phyloP scores from a whole-genome alignment of 306 rosid species.

The Argentina anserina region DNA sequence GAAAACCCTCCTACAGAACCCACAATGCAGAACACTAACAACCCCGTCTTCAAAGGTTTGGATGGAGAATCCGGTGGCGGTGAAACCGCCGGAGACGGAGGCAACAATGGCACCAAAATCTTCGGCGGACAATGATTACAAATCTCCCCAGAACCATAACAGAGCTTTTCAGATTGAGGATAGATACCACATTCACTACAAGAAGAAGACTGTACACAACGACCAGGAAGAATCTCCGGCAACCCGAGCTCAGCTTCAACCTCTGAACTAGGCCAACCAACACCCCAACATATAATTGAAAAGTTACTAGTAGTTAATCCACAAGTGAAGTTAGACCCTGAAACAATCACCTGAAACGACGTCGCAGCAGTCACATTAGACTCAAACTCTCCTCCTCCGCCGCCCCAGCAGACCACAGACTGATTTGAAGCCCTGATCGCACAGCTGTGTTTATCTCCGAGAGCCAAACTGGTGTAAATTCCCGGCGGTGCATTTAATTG shows the following conservation, averaged over 20 bases:
- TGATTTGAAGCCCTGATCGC: conserved; percentile 45
- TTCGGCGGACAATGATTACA: conserved; percentile 43
- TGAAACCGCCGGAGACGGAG: not conserved
- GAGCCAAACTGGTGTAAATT: conserved; percentile 38
- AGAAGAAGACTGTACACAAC: conserved; percentile 59
- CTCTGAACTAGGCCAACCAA: conserved; percentile 52
- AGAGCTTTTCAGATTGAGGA: conserved; percentile 47
- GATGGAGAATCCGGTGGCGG: conserved; percentile 27
- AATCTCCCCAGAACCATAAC: conserved; percentile 47
- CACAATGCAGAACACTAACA: conserved; percentile 70
- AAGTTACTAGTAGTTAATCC: conserved; percentile 49
- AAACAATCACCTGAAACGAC: conserved; percentile 57
- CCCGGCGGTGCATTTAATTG: conserved; percentile 47
- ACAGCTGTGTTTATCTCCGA: conserved; percentile 70
- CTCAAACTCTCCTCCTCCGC: conserved; percentile 41
- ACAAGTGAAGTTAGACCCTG: conserved; percentile 74
- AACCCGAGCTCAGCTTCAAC: conserved; percentile 30
- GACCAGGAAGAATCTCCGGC: conserved; percentile 70
- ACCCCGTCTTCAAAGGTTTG: conserved; percentile 48
- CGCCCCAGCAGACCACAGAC: conserved; percentile 81
- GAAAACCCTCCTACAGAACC: conserved; percentile 78
- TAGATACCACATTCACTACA: conserved; percentile 52
- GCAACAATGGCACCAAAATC: conserved; percentile 1
- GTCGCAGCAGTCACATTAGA: conserved; percentile 20
- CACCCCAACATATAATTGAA: conserved; percentile 79